Evolutionary conservation across 306 rosid species (phyloP).

Genomic region (Begonia peltatifolia): DNA sequence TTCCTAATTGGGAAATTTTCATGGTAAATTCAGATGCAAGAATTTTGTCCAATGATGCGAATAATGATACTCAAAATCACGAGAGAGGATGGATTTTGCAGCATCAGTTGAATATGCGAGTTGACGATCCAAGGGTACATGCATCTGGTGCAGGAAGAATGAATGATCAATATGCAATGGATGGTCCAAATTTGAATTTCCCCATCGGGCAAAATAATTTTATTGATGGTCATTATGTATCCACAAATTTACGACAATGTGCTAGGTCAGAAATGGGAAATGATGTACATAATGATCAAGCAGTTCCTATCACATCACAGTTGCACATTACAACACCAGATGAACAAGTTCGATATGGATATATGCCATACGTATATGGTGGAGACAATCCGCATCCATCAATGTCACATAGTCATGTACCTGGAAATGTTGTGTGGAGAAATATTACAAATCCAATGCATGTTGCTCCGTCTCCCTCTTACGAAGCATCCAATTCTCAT

Average conservation of each 20-base stretch:
- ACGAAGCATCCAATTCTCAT: slow-evolving; percentile 38
- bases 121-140: slow-evolving; percentile 43
- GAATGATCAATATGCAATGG: slow-evolving; percentile 48
- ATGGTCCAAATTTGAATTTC: slow-evolving; percentile 40
- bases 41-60: slow-evolving; percentile 38
- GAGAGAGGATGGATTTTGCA: slow-evolving; percentile 63
- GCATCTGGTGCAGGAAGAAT: slow-evolving; percentile 45
- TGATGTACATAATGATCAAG: slow-evolving; percentile 54
- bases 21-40: slow-evolving; percentile 47
- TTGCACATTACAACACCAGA: slow-evolving; percentile 40
- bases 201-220: slow-evolving; percentile 41
- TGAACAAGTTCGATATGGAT: slow-evolving; percentile 52
- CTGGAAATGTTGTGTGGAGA: slow-evolving; percentile 55
- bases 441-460: slow-evolving; percentile 38
- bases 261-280: slow-evolving; percentile 51
- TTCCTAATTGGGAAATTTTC: slow-evolving; percentile 40
- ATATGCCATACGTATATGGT: slow-evolving; percentile 40
- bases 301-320: slow-evolving; percentile 38
- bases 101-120: slow-evolving; percentile 36
- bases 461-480: slow-evolving; percentile 27
- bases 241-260: slow-evolving; percentile 44
- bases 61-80: slow-evolving; percentile 39
- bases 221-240: slow-evolving; percentile 30
- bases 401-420: slow-evolving; percentile 35
- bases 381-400: slow-evolving; percentile 48